A percentile compares a stretch with the other conserved stretches of the same genome.
These are phyloP conservation scores for Eleusine indica DNA, from an alignment of 176 grass and related monocot species.

Conservation along the genomic window DNA sequence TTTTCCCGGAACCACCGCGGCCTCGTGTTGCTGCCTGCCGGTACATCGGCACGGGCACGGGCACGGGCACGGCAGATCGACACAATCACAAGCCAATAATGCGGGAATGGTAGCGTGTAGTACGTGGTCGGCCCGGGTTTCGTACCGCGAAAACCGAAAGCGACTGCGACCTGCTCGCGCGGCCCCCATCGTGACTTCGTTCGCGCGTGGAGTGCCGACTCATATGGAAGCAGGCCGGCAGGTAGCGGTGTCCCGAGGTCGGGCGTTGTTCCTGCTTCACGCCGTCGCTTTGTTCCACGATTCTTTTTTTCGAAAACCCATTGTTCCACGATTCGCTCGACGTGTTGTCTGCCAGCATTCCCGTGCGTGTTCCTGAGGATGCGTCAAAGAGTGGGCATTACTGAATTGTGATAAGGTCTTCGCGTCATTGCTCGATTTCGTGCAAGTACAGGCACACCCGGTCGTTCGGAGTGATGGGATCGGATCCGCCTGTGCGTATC, in stretches of 20 bases:
- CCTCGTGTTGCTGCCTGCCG: not conserved
- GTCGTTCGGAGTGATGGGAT: not conserved
- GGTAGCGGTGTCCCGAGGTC: not conserved
- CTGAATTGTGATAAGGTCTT: not conserved
- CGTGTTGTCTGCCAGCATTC: not conserved
- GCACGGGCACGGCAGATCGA: not conserved
- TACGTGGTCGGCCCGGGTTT: not conserved
- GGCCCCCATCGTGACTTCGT: not conserved
- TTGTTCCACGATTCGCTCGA: not conserved
- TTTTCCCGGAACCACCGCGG: too few species aligned
- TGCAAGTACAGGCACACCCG: not conserved
- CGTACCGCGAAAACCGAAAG: not conserved
- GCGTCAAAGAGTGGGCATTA: not conserved
- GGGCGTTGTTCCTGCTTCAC: not conserved
- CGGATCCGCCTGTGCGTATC: not conserved
- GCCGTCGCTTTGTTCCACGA: not conserved
- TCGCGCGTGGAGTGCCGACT: constrained; percentile 1
- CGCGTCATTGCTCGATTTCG: not conserved
- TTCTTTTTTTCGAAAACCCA: too few species aligned
- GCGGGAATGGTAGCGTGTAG: not conserved
- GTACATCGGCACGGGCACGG: not conserved
- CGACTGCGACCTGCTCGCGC: not conserved
- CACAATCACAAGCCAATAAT: too few species aligned
- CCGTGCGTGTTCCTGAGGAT: not conserved
- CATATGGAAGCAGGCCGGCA: not conserved